phyloP scores from a whole-genome alignment of 805 yeast genomes.

The Kodamaea sagamina region DNA sequence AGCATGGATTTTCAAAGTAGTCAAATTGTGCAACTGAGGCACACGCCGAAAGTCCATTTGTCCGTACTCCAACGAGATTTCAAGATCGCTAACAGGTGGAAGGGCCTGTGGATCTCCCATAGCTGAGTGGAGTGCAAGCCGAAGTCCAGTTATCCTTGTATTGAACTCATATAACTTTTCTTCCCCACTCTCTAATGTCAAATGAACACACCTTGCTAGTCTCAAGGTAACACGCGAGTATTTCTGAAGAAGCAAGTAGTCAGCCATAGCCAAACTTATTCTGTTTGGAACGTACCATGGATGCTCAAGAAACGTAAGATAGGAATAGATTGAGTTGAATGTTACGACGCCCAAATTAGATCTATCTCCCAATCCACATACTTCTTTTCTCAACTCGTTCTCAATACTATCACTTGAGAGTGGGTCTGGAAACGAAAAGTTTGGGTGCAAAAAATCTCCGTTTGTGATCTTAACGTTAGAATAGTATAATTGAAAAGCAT shows the following conservation, averaged over 20 bases:
- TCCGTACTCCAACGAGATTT: neutral
- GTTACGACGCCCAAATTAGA: neutral
- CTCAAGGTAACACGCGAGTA: neutral
- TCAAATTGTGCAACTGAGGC: neutral
- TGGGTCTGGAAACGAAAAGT: neutral
- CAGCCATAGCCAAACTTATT: neutral
- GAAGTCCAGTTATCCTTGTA: neutral
- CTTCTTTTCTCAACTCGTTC: neutral
- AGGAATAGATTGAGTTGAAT: neutral
- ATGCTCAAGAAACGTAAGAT: neutral
- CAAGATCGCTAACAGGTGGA: neutral
- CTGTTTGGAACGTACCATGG: neutral
- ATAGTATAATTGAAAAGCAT: neutral
- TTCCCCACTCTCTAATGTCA: neutral
- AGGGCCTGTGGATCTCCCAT: neutral
- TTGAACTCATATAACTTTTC: no score
- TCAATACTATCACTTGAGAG: neutral
- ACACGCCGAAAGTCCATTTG: neutral
- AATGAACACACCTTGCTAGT: neutral
- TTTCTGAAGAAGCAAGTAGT: neutral
- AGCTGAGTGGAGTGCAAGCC: neutral
- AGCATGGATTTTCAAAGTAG: neutral
- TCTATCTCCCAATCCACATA: neutral
- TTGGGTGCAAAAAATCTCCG: constrained; percentile 5
- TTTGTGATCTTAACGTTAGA: neutral